A percentile compares a stretch with the other conserved stretches of the same genome.
phyloP scores from a whole-genome alignment of 768 basidiomycete species.

The Tylopilus felleus region DNA sequence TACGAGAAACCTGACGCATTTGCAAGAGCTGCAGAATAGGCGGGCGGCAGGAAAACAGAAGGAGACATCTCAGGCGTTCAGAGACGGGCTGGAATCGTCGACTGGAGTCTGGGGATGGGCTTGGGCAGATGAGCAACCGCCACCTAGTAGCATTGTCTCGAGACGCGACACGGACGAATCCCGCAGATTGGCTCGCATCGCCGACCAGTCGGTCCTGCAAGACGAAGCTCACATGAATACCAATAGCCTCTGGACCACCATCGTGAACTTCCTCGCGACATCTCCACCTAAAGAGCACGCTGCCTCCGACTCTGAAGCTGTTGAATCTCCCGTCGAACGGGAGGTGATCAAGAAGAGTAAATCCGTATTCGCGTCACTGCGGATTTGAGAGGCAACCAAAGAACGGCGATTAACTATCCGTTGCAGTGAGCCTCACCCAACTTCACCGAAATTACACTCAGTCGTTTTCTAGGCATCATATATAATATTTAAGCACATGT shows the following conservation, averaged over 20 bases:
- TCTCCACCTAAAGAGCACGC: conserved; percentile 44
- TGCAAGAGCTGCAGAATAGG: conserved; percentile 31
- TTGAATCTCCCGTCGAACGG: background rate
- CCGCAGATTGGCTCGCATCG: conserved; percentile 64
- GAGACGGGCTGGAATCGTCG: conserved; percentile 36
- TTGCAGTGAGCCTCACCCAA: background rate
- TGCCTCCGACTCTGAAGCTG: conserved; percentile 15
- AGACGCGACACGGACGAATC: conserved; percentile 84
- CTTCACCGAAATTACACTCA: background rate
- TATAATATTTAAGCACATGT: background rate
- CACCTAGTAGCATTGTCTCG: conserved; percentile 89
- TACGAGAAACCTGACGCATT: conserved; percentile 46
- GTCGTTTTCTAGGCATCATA: conserved; percentile 1
- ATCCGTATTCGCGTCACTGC: conserved; percentile 27
- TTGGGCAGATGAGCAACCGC: conserved; percentile 86
- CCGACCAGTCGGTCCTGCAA: conserved; percentile 62
- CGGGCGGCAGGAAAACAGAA: conserved; percentile 22
- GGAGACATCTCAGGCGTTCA: conserved; percentile 20
- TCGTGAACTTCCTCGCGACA: conserved; percentile 61
- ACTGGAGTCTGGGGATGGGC: conserved; percentile 73
- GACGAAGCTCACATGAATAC: conserved; percentile 56
- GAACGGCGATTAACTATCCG: background rate
- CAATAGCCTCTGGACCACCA: conserved; percentile 69
- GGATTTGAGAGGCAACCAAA: conserved; percentile 12
- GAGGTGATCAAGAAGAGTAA: conserved; percentile 20